Conservation (phyloP, 2,329 filamentous ascomycete genomes). For the Aspergillus persii region DNA sequence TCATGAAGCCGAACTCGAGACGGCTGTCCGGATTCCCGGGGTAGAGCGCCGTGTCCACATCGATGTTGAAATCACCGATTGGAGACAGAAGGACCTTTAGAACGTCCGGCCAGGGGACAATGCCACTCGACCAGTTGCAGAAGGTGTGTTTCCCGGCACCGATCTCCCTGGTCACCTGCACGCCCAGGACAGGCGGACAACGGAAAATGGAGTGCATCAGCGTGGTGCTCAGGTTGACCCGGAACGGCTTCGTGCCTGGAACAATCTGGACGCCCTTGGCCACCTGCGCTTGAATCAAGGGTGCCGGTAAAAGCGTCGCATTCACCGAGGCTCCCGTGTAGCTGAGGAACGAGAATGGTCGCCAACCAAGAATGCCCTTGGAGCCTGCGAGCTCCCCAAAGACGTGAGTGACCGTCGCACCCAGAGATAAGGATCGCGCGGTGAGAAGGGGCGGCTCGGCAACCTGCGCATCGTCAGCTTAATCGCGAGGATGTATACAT, state of each 20-base stretch:
- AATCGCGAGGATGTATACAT: neutral
- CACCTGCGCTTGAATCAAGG: conserved; percentile 28
- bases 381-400: conserved; percentile 26
- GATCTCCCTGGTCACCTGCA: conserved; percentile 33
- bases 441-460: conserved; percentile 28
- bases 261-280: conserved; percentile 31
- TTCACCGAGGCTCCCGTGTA: conserved; percentile 29
- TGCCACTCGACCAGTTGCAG: conserved; percentile 39
- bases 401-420: conserved; percentile 30
- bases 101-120: conserved; percentile 32
- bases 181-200: conserved; percentile 29
- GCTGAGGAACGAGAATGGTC: conserved; percentile 32
- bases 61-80: conserved; percentile 23
- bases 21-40: conserved; percentile 25
- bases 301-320: conserved; percentile 32
- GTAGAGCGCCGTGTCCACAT: conserved; percentile 18
- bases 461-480: conserved; percentile 25
- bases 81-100: conserved; percentile 24
- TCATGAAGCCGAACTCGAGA: conserved; percentile 35
- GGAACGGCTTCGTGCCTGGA: conserved; percentile 34
- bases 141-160: conserved; percentile 30
- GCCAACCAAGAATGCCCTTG: conserved; percentile 27
- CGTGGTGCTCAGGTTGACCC: conserved; percentile 27
- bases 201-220: conserved; percentile 28
- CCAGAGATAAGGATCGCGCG: conserved; percentile 30